Evolutionary conservation across 1,139 yeast genomes (phyloP), one percentile per base, ranked within the genome.

Genomic region (Groenewaldozyma auringiensis): DNA sequence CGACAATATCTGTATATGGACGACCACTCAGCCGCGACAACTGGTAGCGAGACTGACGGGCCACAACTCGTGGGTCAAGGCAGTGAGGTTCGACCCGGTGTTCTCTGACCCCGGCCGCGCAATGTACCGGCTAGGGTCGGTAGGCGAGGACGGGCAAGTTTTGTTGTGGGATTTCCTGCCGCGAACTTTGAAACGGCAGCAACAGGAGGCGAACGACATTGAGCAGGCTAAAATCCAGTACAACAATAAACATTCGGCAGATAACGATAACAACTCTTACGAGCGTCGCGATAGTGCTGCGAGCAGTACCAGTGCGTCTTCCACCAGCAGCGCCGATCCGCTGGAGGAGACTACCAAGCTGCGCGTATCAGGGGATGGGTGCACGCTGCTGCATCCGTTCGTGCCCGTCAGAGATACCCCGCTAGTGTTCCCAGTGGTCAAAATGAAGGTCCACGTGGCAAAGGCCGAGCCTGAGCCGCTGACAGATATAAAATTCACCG

Each of bases 91-190:
- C 52, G 79, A 74, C 50, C 64, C 65, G 9, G 62, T 58, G 62
- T 59, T 50, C 37, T 56, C 61, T 36, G 68, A 68, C 44, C 56
- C 56, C 54, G 29, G 9, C 6, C 21, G 38, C 4, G 54, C 48
- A 21, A 62, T 58, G 16, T 84, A 84, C 60, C 70, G 82, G 47
- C 62, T 84, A 33, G 76, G 83, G 1, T 72, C 83, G 37, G 80
- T 80, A 49, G 88, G 89, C 1, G 81, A 75, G 55, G 94, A 84
- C 59, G 87, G 88, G 0, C 72, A 73, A 47, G 64, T 83, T 6
- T 63, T 81, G 32, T 66, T 82, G 27, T 84, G 89, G 86, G 94
- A 84, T 55, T 81, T 84, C 60, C 78, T 79, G 44, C 82, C 83
- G 37, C 71, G 75, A 55, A 75, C 80, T 11, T 62, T 83, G 39